Base-by-base conservation (phyloP, 129 eudicot species). In the Saposhnikovia divaricata region DNA sequence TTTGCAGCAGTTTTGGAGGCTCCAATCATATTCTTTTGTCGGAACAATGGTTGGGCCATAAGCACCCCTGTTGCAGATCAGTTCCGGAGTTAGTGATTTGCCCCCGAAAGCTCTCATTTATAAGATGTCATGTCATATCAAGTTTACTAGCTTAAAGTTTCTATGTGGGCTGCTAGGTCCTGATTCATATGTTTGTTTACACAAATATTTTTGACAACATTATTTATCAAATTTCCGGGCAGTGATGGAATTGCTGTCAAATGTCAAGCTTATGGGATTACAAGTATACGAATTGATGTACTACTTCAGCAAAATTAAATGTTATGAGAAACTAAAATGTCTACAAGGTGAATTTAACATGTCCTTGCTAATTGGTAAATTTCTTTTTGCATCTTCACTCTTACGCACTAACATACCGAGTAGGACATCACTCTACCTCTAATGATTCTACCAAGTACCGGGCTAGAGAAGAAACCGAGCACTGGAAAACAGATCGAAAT, bases 41-140 rank as follows among this genome's bases (percentile, higher is more conserved):
- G 98, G 73, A 93, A 93, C 82, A 93, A 93, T 51, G 98, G 98
- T 55, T 93, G 96, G 95, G 96, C 98, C 42, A 91, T 93, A 45
- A 93, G 98, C 85, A 93, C 98, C 45, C 97, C 93, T 50, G 42
- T 80, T 51, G 53, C 89, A 5, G 92, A 93, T 34, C 98, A 93
- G 82, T 91, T 91, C 68, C 88, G 98, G 86, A 91, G 98, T 93
- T 88, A n/a, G 16, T 80, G 12, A 40, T 75, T 77, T 80, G 28
- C 14, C 44, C 81, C 8, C 61, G 6, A 47, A n/a, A 21, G 39
- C 37, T 34, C 69, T 74, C 25, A 6, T 43, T 38, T 14, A 37
- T 65, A 12, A 0, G 25, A 6, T 37, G 25, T 28, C 10, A 31
- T 51, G 37, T 34, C 51, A 12, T 31, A 34, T 12, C 34, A 11